Evolutionary conservation across 306 rosid species (phyloP).

Genomic region (Vachellia collinsii): DNA sequence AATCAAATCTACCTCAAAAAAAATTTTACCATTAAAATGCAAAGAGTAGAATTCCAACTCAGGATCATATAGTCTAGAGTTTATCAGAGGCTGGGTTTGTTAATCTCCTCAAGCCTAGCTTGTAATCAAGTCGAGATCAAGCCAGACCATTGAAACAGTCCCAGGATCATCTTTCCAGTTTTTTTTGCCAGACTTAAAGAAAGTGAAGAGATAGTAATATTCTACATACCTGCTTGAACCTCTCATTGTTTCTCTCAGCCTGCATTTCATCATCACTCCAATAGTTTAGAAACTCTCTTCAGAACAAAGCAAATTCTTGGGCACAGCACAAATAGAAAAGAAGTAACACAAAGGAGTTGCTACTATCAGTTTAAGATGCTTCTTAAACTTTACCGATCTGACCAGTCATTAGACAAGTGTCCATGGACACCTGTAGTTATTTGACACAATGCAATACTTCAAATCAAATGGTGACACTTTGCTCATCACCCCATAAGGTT

Average conservation of each 20-base stretch:
- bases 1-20: not conserved
- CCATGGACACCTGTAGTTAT: not conserved
- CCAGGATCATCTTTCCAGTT: conserved; percentile 4
- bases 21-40: not conserved
- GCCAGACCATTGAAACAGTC: not conserved
- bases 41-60: not conserved
- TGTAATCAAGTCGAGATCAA: not conserved
- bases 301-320: conserved; percentile 33
- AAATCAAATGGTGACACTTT: not conserved
- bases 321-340: conserved; percentile 21
- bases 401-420: not conserved
- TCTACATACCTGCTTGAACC: conserved; percentile 59
- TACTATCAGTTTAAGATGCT: not conserved
- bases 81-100: not conserved
- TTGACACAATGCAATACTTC: not conserved
- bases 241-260: conserved; percentile 63
- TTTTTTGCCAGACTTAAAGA: not conserved
- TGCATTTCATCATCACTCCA: conserved; percentile 55
- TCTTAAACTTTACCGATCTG: not conserved
- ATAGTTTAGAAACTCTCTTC: conserved; percentile 33
- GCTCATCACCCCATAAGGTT: not conserved
- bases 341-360: not conserved
- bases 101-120: not conserved
- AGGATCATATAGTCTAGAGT: not conserved
- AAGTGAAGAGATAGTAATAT: conserved; percentile 14